Evolutionary conservation across 352 stramenopile genomes (phyloP), one percentile per base, ranked within the genome.

Genomic region (Phytophthora sp.): DNA sequence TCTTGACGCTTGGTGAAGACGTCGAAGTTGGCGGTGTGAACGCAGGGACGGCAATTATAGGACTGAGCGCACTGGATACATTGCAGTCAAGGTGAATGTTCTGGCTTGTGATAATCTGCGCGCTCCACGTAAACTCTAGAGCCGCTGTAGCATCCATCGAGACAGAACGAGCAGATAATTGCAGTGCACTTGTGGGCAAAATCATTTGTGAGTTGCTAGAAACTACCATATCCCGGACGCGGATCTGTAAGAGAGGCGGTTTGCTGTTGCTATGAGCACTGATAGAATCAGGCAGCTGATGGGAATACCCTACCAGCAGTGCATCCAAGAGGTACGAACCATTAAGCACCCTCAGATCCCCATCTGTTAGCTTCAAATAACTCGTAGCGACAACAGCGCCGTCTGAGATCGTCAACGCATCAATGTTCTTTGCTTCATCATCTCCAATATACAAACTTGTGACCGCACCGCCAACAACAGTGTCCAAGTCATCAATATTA

Each of bases 41-140:
- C 9, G 48, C 23, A 68, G 49, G 35, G 27, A 12, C 37, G 15
- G 42, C 55, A 32, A 54, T 54, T 27, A 71, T 69, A 21, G 58
- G 66, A 54, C 54, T 42, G 4, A 74, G 55, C 4, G 46, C 59
- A 21, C 62, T 82, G 10, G 72, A 80, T 23, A 88, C 49, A 32
- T 84, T 82, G 6, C 74, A 77, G 35, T 88, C 77, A 13, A 88
- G 38, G 11, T 84, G 72, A 41, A 91, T 57, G 15, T 72, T 82
- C 10, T 79, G 66, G 35, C 58, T 72, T 18, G 77, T 72, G 26
- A 69, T 56, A 15, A 91, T 74, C 38, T 79, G 69, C 24, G 71
- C 72, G 28, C 60, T 79, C 34, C 66, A 72, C 2, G 68, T 57
- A 46, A 89, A 87, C 2, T 66, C 66, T 5, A 91, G 38, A 8